Conservation (phyloP, 306 rosid species). For the Dryas drummondii region DNA sequence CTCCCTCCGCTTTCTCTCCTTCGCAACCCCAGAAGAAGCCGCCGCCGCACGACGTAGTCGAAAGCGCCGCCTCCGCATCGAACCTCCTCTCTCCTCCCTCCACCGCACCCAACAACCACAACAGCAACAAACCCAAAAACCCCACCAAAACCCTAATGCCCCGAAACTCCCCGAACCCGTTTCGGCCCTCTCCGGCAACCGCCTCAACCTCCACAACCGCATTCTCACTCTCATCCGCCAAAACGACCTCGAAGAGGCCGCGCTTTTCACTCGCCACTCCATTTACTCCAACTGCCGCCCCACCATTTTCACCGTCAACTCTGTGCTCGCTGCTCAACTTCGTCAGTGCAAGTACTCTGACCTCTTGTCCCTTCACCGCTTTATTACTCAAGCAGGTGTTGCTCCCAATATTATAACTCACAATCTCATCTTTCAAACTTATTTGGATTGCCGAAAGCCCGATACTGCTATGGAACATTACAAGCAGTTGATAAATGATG, state of each 20-base stretch:
- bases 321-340: constrained; percentile 73
- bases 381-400: constrained; percentile 90
- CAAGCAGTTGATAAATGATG: constrained; percentile 78
- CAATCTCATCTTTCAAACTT: constrained; percentile 84
- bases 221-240: constrained; percentile 72
- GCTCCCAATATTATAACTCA: constrained; percentile 80
- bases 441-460: constrained; percentile 84
- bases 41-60: constrained; percentile 97
- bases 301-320: constrained; percentile 81
- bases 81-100: constrained; percentile 86
- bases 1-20: constrained; percentile 66
- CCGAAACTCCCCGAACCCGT: constrained; percentile 84
- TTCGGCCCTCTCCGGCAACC: constrained; percentile 74
- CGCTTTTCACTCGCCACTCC: constrained; percentile 89
- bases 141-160: constrained; percentile 67
- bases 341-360: constrained; percentile 90
- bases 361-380: constrained; percentile 84
- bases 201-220: constrained; percentile 75
- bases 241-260: constrained; percentile 91
- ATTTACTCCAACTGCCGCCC: constrained; percentile 93
- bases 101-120: constrained; percentile 51
- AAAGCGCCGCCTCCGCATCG: constrained; percentile 94
- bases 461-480: constrained; percentile 89
- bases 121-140: constrained; percentile 26
- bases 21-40: constrained; percentile 88